Evolutionary conservation across 108 stramenopile genomes (phyloP).

Genomic region (Schizochytrium sp.): DNA sequence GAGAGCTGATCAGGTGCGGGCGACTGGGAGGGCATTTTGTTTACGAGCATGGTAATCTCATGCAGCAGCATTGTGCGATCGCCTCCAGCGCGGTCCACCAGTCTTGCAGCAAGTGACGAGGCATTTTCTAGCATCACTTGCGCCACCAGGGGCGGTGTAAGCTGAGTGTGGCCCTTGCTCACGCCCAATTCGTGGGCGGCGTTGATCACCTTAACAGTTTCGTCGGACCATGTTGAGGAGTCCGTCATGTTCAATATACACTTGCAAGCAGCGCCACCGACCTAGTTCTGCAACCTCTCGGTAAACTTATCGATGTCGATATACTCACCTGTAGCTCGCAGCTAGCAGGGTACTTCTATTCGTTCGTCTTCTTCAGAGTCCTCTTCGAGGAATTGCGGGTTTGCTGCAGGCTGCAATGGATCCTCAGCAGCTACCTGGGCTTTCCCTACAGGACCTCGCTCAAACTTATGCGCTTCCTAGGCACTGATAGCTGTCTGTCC

Average conservation of each 20-base stretch:
- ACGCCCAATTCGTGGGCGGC: constrained; percentile 1
- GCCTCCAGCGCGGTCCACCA: constrained; percentile 28
- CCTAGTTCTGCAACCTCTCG: not conserved
- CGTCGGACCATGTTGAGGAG: constrained; percentile 17
- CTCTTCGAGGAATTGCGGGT: too few species aligned
- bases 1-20: constrained; percentile 23
- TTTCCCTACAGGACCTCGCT: too few species aligned
- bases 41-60: not conserved
- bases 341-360: too few species aligned
- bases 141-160: not conserved
- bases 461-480: too few species aligned
- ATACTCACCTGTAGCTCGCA: not conserved
- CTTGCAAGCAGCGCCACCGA: not conserved
- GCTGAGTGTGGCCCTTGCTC: constrained; percentile 40
- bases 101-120: not conserved
- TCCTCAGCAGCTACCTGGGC: too few species aligned
- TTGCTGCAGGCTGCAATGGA: too few species aligned
- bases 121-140: not conserved
- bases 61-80: not conserved
- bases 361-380: too few species aligned
- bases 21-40: constrained; percentile 28
- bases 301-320: not conserved
- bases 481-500: too few species aligned
- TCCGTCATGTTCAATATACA: not conserved
- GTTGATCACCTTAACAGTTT: constrained; percentile 22